Evolutionary conservation across 2,329 filamentous ascomycete species (phyloP).

Genomic region (Zalaria sp.): DNA sequence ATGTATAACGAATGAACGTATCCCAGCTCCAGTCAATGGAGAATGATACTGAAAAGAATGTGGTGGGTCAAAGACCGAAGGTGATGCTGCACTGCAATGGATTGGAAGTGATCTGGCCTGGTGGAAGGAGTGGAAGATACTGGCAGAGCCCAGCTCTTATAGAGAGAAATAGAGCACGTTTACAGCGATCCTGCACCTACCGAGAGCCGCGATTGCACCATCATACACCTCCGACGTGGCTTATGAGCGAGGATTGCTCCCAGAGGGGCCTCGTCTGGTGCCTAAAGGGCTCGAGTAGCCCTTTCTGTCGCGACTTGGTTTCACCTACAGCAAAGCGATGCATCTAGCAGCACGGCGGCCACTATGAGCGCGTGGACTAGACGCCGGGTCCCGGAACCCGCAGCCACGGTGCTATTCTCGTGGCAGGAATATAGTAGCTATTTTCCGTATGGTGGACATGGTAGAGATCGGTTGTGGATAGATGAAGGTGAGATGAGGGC

Average conservation of each 20-base stretch:
- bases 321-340: background rate
- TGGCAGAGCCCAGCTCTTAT: background rate
- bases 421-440: background rate
- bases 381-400: background rate
- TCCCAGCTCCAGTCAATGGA: slow-evolving; percentile 1
- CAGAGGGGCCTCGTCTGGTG: background rate
- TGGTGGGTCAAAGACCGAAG: background rate
- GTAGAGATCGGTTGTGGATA: background rate
- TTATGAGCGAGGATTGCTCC: background rate
- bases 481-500: background rate
- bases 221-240: background rate
- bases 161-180: background rate
- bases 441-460: background rate
- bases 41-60: background rate
- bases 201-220: background rate
- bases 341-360: background rate
- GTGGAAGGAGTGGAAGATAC: background rate
- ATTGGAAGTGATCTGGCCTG: background rate
- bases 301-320: background rate
- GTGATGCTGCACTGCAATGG: background rate
- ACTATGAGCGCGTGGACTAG: background rate
- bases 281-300: background rate
- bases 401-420: background rate
- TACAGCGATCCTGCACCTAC: background rate
- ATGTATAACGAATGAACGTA: slow-evolving; percentile 3